phyloP scores from a whole-genome alignment of 129 eudicot genomes.

The Chrysanthemum makinoi region DNA sequence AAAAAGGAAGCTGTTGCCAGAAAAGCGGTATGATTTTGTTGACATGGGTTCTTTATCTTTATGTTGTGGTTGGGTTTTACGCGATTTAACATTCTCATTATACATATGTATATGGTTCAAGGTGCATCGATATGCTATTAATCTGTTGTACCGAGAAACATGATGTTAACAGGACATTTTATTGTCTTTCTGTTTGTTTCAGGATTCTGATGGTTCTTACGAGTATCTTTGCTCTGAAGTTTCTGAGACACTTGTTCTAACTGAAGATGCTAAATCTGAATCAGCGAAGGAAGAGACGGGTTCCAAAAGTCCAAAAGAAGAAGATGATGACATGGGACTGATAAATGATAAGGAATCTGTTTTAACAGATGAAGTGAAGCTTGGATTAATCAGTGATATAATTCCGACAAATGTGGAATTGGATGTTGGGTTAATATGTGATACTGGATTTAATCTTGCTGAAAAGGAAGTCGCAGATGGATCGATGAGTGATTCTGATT shows the following conservation, averaged over 20 bases:
- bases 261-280: constrained; percentile 15
- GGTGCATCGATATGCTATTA: no score
- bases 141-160: neutral
- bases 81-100: neutral
- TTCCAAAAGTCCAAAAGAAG: neutral
- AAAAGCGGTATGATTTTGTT: constrained; percentile 20
- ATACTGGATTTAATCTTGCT: no score
- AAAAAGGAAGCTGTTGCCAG: constrained; percentile 14
- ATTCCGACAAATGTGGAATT: no score
- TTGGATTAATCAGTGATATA: no score
- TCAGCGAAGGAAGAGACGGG: neutral
- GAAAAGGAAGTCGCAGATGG: no score
- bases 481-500: no score
- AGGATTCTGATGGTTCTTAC: constrained; percentile 40
- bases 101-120: no score
- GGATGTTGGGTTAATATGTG: no score
- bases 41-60: neutral
- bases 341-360: neutral
- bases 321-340: neutral
- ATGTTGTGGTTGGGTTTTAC: neutral
- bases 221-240: constrained; percentile 40
- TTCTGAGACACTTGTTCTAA: constrained; percentile 23
- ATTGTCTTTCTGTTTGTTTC: constrained; percentile 11
- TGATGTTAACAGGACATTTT: neutral
- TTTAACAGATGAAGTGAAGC: no score